Conservation (phyloP, 2,329 filamentous ascomycete species). For the Exophiala spinifera region DNA sequence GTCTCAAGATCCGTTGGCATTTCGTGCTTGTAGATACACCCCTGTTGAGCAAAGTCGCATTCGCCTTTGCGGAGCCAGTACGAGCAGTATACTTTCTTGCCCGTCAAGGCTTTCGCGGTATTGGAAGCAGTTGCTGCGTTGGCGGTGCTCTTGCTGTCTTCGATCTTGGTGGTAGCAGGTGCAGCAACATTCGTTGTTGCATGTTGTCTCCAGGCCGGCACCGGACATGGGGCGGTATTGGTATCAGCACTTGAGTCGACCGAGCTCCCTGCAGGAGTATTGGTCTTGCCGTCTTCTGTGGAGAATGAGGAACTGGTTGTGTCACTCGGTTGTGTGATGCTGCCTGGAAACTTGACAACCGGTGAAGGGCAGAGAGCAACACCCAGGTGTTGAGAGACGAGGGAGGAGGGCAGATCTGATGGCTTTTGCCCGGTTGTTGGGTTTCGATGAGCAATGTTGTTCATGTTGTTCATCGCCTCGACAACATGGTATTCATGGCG, state of each 20-base stretch:
- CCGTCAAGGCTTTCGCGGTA: slow-evolving; percentile 31
- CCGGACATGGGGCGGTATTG: neutral
- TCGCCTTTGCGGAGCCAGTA: slow-evolving; percentile 86
- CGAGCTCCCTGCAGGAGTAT: neutral
- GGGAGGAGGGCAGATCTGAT: neutral
- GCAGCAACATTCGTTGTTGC: neutral
- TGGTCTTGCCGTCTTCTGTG: neutral
- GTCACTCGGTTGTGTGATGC: neutral
- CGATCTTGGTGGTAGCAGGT: neutral
- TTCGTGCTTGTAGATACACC: slow-evolving; percentile 86
- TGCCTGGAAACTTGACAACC: neutral
- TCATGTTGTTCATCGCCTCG: slow-evolving; percentile 35
- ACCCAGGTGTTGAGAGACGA: neutral
- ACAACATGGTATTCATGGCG: slow-evolving; percentile 38
- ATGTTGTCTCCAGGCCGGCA: neutral
- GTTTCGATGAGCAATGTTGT: neutral
- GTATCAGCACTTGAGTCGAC: neutral
- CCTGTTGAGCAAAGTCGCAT: slow-evolving; percentile 80
- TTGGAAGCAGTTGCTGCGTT: neutral
- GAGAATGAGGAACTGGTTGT: neutral
- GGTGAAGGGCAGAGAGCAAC: neutral
- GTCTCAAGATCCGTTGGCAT: slow-evolving; percentile 71
- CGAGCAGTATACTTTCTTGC: slow-evolving; percentile 75
- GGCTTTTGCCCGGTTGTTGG: neutral
- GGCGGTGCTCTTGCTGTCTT: neutral